Evolutionary conservation across 345 rosid genomes (phyloP).

Genomic region (Alliaria petiolata): DNA sequence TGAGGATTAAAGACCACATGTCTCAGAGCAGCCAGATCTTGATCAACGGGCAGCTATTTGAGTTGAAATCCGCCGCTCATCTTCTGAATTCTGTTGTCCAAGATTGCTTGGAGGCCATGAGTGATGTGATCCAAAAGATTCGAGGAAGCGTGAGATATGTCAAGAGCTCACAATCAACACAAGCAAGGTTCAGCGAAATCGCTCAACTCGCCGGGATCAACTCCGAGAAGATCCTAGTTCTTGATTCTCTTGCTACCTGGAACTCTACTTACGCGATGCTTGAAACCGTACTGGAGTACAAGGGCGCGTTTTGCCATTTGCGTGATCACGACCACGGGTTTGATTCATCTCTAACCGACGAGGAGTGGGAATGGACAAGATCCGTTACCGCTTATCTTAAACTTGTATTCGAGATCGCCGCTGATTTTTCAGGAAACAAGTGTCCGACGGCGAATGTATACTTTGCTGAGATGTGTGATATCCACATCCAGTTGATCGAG

Average conservation of each 20-base stretch:
- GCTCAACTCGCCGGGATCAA: constrained; percentile 61
- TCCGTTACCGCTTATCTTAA: constrained; percentile 57
- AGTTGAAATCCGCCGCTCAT: constrained; percentile 71
- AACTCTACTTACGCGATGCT: constrained; percentile 81
- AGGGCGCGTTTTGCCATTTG: constrained; percentile 52
- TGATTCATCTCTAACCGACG: constrained; percentile 52
- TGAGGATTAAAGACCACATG: constrained; percentile 57
- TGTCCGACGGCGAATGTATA: constrained; percentile 79
- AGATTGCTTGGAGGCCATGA: constrained; percentile 62
- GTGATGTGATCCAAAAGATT: constrained; percentile 63
- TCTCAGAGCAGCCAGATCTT: constrained; percentile 53
- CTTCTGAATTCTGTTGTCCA: constrained; percentile 56
- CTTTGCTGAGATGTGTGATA: constrained; percentile 79
- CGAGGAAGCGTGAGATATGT: constrained; percentile 69
- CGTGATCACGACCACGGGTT: constrained; percentile 59
- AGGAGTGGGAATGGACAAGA: constrained; percentile 80
- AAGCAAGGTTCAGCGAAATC: constrained; percentile 66
- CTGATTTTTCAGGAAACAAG: constrained; percentile 51
- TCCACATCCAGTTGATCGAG: constrained; percentile 81
- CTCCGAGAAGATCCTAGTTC: constrained; percentile 49
- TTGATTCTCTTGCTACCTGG: constrained; percentile 61
- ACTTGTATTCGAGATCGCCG: constrained; percentile 55
- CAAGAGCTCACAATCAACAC: constrained; percentile 65
- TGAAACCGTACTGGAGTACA: constrained; percentile 67
- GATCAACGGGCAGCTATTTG: constrained; percentile 63